Conservation (phyloP, 495 filamentous ascomycete genomes). For the Wilcoxina mikolae region DNA sequence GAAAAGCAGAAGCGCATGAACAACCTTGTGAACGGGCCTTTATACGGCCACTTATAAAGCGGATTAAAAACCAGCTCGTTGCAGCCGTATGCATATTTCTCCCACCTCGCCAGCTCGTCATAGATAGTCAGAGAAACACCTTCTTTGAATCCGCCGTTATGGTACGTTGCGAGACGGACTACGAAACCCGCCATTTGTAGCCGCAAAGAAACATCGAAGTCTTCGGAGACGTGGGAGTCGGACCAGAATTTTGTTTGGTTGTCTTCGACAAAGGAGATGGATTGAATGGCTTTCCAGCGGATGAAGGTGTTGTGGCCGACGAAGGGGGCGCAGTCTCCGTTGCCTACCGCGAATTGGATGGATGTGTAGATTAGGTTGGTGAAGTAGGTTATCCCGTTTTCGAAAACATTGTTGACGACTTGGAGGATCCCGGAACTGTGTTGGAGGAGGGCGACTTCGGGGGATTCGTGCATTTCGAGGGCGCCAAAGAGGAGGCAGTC, state of each 20-base stretch:
- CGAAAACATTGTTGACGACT: constrained; percentile 51
- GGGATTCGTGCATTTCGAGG: constrained; percentile 59
- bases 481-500: constrained; percentile 59
- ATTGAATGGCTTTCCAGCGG: constrained; percentile 58
- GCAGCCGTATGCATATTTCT: constrained; percentile 69
- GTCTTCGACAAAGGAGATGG: constrained; percentile 49
- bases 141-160: constrained; percentile 58
- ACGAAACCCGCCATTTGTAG: constrained; percentile 54
- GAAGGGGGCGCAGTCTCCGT: constrained; percentile 64
- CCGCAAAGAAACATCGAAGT: constrained; percentile 67
- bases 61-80: constrained; percentile 65
- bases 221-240: constrained; percentile 59
- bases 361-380: constrained; percentile 63
- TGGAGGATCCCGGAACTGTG: constrained; percentile 68
- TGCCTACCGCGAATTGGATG: constrained; percentile 56
- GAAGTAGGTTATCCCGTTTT: constrained; percentile 63
- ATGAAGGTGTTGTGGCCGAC: constrained; percentile 61
- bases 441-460: constrained; percentile 63
- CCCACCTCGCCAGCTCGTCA: constrained; percentile 63
- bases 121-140: constrained; percentile 74
- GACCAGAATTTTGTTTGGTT: constrained; percentile 66
- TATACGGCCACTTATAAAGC: constrained; percentile 43
- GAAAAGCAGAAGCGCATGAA: constrained; percentile 52
- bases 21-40: constrained; percentile 52
- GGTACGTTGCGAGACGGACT: constrained; percentile 53